A percentile compares a stretch with the other conserved stretches of the same genome.
Conservation (phyloP, 1,284 basidiomycete genomes). For the Xanthoconium separans region DNA sequence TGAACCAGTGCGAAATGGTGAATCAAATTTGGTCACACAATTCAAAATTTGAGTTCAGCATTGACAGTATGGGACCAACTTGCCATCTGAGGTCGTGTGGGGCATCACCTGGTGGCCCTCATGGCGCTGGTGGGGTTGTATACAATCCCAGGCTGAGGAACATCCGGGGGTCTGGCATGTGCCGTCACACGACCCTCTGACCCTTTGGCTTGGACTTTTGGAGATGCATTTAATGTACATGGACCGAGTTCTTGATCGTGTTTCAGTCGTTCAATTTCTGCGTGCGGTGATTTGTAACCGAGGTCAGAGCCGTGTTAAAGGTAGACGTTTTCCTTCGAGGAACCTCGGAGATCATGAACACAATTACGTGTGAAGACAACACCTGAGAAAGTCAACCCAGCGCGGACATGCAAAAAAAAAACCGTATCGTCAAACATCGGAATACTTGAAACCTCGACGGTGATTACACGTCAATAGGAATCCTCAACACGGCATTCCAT, state of each 20-base stretch:
- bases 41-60: slow-evolving; percentile 8
- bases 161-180: neutral
- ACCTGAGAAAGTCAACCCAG: neutral
- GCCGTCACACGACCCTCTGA: slow-evolving; percentile 17
- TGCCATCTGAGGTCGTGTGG: slow-evolving; percentile 11
- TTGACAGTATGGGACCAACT: slow-evolving; percentile 10
- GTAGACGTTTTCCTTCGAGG: neutral
- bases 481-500: neutral
- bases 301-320: neutral
- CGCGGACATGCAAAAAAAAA: neutral
- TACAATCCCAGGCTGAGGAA: neutral
- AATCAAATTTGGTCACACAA: neutral
- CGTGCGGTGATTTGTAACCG: neutral
- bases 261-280: slow-evolving; percentile 7
- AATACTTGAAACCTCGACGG: slow-evolving; percentile 23
- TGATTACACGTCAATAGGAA: slow-evolving; percentile 15
- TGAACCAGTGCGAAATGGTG: slow-evolving; percentile 11
- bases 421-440: neutral
- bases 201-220: slow-evolving; percentile 11
- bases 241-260: neutral
- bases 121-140: neutral
- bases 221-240: neutral
- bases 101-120: slow-evolving; percentile 2
- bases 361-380: neutral
- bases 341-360: neutral